Base-by-base conservation (phyloP, 805 yeast species). In the Metschnikowia kofuensis region DNA sequence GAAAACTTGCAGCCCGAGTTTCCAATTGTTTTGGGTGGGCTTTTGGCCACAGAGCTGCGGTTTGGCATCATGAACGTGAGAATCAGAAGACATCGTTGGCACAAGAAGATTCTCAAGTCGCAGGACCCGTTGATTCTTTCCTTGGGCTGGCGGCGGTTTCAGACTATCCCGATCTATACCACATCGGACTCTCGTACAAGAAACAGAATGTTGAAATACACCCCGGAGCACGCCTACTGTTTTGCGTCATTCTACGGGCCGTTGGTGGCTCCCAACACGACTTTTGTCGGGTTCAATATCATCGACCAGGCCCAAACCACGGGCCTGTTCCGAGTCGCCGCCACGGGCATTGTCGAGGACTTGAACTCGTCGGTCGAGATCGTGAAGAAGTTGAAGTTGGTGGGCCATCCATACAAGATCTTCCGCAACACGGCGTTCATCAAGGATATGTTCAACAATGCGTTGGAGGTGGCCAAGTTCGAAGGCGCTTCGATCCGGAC, bases 81-180 rank as follows among this genome's bases (percentile, higher is more conserved):
- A 72, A 82, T 94, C 52, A 90, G 97, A 82, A 84, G 97, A 69
- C 99, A 94, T 66, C 84, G 99, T 75, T 94, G 99, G 99, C 97
- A 94, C 70, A 92, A 90, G 65, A 90, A 90, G 77, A 89, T 95
- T 50, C 76, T 94, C 60, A 94, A 94, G 68, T 82, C 97, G 9
- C 95, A 89, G 63, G 99, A 94, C 70, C 99, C 99, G 1, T 76
- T 95, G 56, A 89, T 94, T 47, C 66, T 94, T 42, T 92, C 98
- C 0, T 71, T 94, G 38, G 99, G 99, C 35, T 94, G 99, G 99
- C 83, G 99, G 74, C 79, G 99, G 67, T 95, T 94, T 74, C 99
- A 94, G 69, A 91, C 99, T 0, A 72, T 92, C 47, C 99, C 99
- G 8, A 79, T 94, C 27, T 94, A 91, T 66, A 91, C 99, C 4